phyloP scores from a whole-genome alignment of 495 filamentous ascomycete genomes.

The Xylaria nigripes region DNA sequence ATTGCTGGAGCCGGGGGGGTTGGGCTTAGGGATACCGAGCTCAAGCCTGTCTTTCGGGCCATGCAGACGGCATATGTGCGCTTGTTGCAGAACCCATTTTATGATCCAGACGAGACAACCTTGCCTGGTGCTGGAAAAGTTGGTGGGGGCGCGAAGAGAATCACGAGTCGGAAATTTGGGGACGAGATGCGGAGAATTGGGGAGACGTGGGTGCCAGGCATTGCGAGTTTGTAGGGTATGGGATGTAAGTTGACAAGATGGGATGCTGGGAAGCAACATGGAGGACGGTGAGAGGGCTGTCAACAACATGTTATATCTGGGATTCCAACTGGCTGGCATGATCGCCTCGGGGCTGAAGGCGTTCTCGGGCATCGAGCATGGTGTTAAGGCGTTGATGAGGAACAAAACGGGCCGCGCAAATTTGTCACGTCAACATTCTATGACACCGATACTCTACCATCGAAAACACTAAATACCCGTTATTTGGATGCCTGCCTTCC shows the following conservation, averaged over 20 bases:
- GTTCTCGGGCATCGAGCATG: slow-evolving; percentile 15
- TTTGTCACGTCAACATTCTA: background rate
- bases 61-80: slow-evolving; percentile 85
- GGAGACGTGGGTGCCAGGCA: slow-evolving; percentile 56
- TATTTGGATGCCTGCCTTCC: background rate
- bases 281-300: background rate
- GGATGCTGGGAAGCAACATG: background rate
- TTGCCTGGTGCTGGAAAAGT: slow-evolving; percentile 29
- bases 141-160: slow-evolving; percentile 51
- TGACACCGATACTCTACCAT: background rate
- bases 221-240: slow-evolving; percentile 28
- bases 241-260: background rate
- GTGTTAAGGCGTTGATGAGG: slow-evolving; percentile 5
- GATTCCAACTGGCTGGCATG: slow-evolving; percentile 5
- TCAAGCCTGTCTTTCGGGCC: slow-evolving; percentile 79
- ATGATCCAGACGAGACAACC: slow-evolving; percentile 72
- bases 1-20: slow-evolving; percentile 12
- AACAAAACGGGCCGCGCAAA: background rate
- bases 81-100: slow-evolving; percentile 91
- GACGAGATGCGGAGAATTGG: slow-evolving; percentile 80
- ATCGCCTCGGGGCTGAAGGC: slow-evolving; percentile 8
- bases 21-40: slow-evolving; percentile 55
- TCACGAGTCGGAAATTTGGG: slow-evolving; percentile 73
- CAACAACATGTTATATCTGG: background rate
- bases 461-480: background rate